Evolutionary conservation across 768 basidiomycete genomes (phyloP).

Genomic region (Pleurotus cornucopiae): DNA sequence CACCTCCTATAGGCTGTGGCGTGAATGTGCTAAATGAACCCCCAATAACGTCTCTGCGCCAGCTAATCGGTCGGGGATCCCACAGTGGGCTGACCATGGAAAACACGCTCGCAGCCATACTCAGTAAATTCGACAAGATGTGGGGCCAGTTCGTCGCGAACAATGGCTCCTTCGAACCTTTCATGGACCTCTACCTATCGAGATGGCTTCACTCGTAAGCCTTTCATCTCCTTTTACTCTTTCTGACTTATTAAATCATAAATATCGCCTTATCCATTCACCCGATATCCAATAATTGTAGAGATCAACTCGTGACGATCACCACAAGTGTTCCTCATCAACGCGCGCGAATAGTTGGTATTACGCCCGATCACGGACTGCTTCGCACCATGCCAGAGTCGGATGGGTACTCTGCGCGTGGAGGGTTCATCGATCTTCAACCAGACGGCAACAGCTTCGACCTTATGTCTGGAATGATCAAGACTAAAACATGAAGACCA

Average conservation of each 20-base stretch:
- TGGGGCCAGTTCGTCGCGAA: constrained; percentile 69
- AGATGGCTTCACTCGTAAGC: constrained; percentile 93
- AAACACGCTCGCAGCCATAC: constrained; percentile 65
- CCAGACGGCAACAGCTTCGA: constrained; percentile 98
- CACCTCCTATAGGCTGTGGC: constrained; percentile 64
- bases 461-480: constrained; percentile 86
- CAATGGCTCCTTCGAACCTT: constrained; percentile 72
- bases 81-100: constrained; percentile 57
- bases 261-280: background rate
- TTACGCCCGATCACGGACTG: constrained; percentile 85
- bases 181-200: constrained; percentile 73
- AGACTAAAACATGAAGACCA: constrained; percentile 32
- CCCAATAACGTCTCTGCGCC: constrained; percentile 79
- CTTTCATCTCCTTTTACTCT: background rate
- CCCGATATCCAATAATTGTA: constrained; percentile 23
- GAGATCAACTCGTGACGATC: constrained; percentile 80
- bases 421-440: constrained; percentile 80
- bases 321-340: constrained; percentile 70
- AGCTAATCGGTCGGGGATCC: constrained; percentile 44
- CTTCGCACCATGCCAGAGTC: constrained; percentile 74
- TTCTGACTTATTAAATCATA: background rate
- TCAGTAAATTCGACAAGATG: constrained; percentile 73
- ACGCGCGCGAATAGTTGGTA: constrained; percentile 73
- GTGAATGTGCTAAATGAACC: constrained; percentile 80
- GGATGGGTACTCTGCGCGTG: constrained; percentile 22